Evolutionary conservation across 2,329 filamentous ascomycete genomes (phyloP).

Genomic region (Xylariaceae sp.): DNA sequence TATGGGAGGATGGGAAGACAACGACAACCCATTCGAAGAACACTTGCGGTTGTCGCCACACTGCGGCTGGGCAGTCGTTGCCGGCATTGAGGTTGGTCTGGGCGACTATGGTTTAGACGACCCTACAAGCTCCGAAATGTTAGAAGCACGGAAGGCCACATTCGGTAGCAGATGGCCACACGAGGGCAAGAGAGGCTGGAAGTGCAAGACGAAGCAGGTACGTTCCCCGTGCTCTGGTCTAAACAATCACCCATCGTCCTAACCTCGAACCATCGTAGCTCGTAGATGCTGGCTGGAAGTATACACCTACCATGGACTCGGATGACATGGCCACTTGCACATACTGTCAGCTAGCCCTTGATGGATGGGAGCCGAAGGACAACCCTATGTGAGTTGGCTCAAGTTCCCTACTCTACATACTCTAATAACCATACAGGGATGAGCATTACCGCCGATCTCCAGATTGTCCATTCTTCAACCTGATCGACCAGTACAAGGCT

Average conservation of each 20-base stretch:
- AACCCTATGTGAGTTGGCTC: constrained; percentile 73
- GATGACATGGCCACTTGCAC: constrained; percentile 90
- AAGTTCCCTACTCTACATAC: neutral
- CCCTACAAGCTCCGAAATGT: constrained; percentile 73
- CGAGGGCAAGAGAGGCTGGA: constrained; percentile 85
- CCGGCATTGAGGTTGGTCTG: constrained; percentile 65
- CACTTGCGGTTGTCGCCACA: constrained; percentile 81
- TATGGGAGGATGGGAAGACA: constrained; percentile 89
- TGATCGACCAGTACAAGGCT: constrained; percentile 62
- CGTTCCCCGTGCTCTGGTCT: constrained; percentile 27
- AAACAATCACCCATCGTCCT: neutral
- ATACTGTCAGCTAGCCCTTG: constrained; percentile 87
- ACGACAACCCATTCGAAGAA: constrained; percentile 82
- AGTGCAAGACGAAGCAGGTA: constrained; percentile 88
- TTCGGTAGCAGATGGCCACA: constrained; percentile 90
- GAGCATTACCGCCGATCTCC: constrained; percentile 84
- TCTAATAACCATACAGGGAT: constrained; percentile 57
- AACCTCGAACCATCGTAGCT: constrained; percentile 59
- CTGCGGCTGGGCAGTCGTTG: constrained; percentile 86
- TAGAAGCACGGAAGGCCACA: constrained; percentile 79
- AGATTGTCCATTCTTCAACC: constrained; percentile 80
- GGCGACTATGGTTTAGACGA: constrained; percentile 72
- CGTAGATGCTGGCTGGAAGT: constrained; percentile 92
- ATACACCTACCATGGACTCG: constrained; percentile 80
- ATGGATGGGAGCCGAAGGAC: constrained; percentile 93